Conservation (phyloP, 495 filamentous ascomycete species). For the Talaromyces ruber region DNA sequence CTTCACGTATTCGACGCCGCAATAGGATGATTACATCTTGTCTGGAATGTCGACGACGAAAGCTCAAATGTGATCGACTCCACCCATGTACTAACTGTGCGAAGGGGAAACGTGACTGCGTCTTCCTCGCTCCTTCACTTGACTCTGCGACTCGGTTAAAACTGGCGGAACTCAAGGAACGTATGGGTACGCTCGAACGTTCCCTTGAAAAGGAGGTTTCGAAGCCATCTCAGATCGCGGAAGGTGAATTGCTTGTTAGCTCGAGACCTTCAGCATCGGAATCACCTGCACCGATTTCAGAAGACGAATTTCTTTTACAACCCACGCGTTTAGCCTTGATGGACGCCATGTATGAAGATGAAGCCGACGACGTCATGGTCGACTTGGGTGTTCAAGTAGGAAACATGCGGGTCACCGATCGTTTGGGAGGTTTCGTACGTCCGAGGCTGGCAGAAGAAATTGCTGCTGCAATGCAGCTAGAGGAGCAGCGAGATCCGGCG, state of each 20-base stretch:
- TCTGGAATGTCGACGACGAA: slow-evolving; percentile 61
- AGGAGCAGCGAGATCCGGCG: background rate
- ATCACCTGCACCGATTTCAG: background rate
- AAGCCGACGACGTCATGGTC: slow-evolving; percentile 48
- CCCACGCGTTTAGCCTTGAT: slow-evolving; percentile 37
- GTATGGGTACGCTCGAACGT: slow-evolving; percentile 54
- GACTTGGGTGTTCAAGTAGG: slow-evolving; percentile 65
- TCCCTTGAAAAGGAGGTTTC: slow-evolving; percentile 43
- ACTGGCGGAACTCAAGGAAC: slow-evolving; percentile 62
- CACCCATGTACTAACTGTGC: slow-evolving; percentile 61
- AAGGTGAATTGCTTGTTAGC: background rate
- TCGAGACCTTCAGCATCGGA: background rate
- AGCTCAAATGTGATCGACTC: slow-evolving; percentile 62
- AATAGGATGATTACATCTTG: slow-evolving; percentile 56
- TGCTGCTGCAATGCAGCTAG: background rate
- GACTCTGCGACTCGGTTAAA: slow-evolving; percentile 24
- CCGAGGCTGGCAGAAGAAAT: slow-evolving; percentile 5
- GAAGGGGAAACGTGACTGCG: slow-evolving; percentile 11
- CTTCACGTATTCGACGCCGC: slow-evolving; percentile 1
- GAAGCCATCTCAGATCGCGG: background rate
- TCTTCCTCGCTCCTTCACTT: background rate
- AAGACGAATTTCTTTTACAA: slow-evolving; percentile 9
- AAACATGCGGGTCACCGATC: slow-evolving; percentile 62
- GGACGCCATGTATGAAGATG: slow-evolving; percentile 61
- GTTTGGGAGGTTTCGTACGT: slow-evolving; percentile 44